Percentiles rank a stretch among this genome's conserved stretches.
Evolutionary conservation across 106 monocot species (phyloP).

Genomic region (Triglochin maritima): DNA sequence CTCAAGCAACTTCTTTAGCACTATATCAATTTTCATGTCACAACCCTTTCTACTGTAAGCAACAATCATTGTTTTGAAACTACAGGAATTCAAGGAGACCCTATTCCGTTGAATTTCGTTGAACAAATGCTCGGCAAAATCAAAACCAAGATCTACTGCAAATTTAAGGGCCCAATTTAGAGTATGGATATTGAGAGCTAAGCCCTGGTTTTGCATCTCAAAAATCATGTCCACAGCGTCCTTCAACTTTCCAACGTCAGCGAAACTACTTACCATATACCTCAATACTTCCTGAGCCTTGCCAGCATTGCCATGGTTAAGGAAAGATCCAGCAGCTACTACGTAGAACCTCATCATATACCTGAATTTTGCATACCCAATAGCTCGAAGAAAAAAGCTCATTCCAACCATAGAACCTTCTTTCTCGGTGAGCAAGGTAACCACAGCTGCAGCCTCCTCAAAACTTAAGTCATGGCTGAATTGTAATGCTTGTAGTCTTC

Average conservation of each 20-base stretch:
- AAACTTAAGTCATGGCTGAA: conserved; percentile 18
- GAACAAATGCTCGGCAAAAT: conserved; percentile 45
- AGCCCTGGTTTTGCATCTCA: conserved; percentile 82
- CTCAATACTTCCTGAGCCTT: conserved; percentile 82
- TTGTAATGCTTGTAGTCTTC: conserved; percentile 25
- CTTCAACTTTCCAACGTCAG: conserved; percentile 49
- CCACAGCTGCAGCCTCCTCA: conserved; percentile 46
- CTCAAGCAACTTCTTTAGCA: conserved; percentile 42
- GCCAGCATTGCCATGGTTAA: conserved; percentile 40
- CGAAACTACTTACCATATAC: conserved; percentile 54
- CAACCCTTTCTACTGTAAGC: conserved; percentile 39
- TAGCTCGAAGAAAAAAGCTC: conserved; percentile 66
- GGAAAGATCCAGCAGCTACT: conserved; percentile 37
- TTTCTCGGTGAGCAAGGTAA: conserved; percentile 33
- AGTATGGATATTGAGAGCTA: conserved; percentile 50
- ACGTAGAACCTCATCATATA: conserved; percentile 60
- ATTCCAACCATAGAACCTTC: conserved; percentile 76
- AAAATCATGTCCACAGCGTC: conserved; percentile 81
- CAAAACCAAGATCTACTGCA: conserved; percentile 30
- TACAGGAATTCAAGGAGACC: conserved; percentile 29
- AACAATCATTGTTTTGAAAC: conserved; percentile 50
- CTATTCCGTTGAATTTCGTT: conserved; percentile 52
- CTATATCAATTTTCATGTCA: conserved; percentile 33
- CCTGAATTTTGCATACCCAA: conserved; percentile 22
- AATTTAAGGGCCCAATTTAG: conserved; percentile 53